Base-by-base conservation (phyloP, 768 basidiomycete species). In the Trametes cinnabarina region DNA sequence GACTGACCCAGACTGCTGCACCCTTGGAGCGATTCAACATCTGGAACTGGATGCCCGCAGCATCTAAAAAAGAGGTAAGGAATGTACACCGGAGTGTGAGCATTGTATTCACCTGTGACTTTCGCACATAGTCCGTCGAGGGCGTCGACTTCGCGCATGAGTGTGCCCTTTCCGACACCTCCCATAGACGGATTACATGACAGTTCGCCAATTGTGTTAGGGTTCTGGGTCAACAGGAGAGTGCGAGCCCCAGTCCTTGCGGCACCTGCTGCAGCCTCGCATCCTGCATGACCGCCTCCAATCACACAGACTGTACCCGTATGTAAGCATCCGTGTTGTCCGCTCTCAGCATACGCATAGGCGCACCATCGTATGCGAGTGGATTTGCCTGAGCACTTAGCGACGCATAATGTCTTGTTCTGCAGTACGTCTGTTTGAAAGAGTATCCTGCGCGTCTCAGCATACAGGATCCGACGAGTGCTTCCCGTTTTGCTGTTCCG, bases 151-250 rank as follows among this genome's bases (percentile, higher is more conserved):
- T 96, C 94, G 41, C 88, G 78, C n/a, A 95, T 91, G 28, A 96
- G 76, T 0, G 88, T 94, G 19, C 94, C 94, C 73, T 96, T 96
- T 5, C 94, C 94, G 3, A 96, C 86, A 19, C 92, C 92, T 7
- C 94, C 94, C 58, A 95, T 88, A 1, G 90, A 92, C 2, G 94
- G 94, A 70, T 96, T 96, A 65, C 94, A 96, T 20, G 92, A 94
- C 66, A 96, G 74, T 60, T 83, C 85, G 32, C 94, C 94, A 44
- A 96, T 83, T 0, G 86, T 92, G 48, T 89, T 86, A 15, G 91
- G 67, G 51, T 82, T 86, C 70, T 94, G 93, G 1, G 94, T 96
- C 55, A 96, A 71, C 8, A 96, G 77, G 9, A 93, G 64, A 0
- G 92, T 94, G 60, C 81, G 79, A 2, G 93, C 92, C 1, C 94